Evolutionary conservation across 441 rosid species (phyloP), one percentile per base, ranked within the genome.

Genomic region (Metrosideros polymorpha): DNA sequence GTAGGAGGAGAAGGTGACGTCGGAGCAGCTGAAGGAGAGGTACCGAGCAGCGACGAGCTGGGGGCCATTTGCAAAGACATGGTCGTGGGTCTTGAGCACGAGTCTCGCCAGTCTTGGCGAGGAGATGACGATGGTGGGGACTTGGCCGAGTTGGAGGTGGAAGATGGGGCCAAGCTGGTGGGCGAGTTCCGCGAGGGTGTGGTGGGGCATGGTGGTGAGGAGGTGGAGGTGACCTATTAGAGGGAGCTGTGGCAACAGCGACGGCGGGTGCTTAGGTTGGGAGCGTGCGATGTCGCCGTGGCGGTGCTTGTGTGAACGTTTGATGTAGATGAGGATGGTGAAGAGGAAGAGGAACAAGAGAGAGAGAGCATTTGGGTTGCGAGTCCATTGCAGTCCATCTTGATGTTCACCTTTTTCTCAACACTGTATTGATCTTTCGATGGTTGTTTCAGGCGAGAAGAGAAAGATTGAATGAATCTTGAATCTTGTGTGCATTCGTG

Each of bases 191-290:
- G 88, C 25, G 59, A 93, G 87, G 84, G 87, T 39, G 84, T 85
- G 90, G 85, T 91, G 92, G 9, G 94, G 94, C 89, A 87, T 88
- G 76, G 85, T 85, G 0, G 86, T 84, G 82, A 93, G 87, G 88
- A 89, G 91, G 86, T 92, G 93, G 56, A 91, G 94, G 91, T 92
- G 93, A n/a, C 93, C 94, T 47, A 93, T 87, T 7, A 92, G 55
- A 3, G 92, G 93, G 3, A 93, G 90, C 27, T 83, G 35, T 6
- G 51, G 85, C 9, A 86, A 86, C 6, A 86, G 85, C 4, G 91
- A 88, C 1, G 91, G 92, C 18, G 12, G 66, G 19, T 49, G 43
- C 2, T 87, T 14, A 5, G 82, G 25, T 43, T n/a, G 82, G 24
- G n/a, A 27, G 22, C 47, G 19, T 77, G 43, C 84, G 35, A 18